Evolutionary conservation across 1,139 yeast species (phyloP).

Genomic region (Zhuliangozyma parablackwelliae): DNA sequence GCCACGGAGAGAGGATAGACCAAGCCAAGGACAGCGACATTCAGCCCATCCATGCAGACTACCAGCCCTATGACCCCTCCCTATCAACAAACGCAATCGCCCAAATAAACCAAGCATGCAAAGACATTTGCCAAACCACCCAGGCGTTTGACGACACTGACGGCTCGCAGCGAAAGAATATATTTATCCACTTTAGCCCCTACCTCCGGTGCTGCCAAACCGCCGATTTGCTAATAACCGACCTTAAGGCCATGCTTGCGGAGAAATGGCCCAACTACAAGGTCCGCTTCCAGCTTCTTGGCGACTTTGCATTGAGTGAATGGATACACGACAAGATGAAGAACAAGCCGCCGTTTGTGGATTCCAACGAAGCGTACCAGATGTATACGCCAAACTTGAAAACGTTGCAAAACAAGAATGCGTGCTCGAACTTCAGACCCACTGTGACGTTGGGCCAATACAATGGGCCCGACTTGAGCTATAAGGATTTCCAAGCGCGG

Average conservation of each 20-base stretch:
- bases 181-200: conserved; percentile 43
- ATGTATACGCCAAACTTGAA: conserved; percentile 47
- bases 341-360: conserved; percentile 41
- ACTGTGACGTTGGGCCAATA: conserved; percentile 45
- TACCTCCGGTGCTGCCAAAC: conserved; percentile 44
- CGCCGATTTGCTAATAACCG: conserved; percentile 36
- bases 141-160: conserved; percentile 19
- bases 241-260: conserved; percentile 22
- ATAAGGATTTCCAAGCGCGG: conserved; percentile 38
- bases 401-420: conserved; percentile 29
- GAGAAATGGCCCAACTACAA: conserved; percentile 28
- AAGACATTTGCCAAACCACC: conserved; percentile 24
- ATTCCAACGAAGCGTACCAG: conserved; percentile 45
- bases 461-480: conserved; percentile 42
- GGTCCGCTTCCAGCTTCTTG: conserved; percentile 36
- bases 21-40: conserved; percentile 28
- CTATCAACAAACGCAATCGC: conserved; percentile 25
- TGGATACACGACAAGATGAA: conserved; percentile 48
- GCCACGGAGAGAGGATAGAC: conserved; percentile 45
- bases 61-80: conserved; percentile 39
- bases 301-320: conserved; percentile 46
- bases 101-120: conserved; percentile 29
- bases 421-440: conserved; percentile 42
- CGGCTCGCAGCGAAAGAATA: conserved; percentile 25
- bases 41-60: conserved; percentile 25